Percentiles rank a stretch among this genome's conserved stretches.
Conservation (phyloP, 2,329 filamentous ascomycete genomes). For the Arthrobotrys conoides region DNA sequence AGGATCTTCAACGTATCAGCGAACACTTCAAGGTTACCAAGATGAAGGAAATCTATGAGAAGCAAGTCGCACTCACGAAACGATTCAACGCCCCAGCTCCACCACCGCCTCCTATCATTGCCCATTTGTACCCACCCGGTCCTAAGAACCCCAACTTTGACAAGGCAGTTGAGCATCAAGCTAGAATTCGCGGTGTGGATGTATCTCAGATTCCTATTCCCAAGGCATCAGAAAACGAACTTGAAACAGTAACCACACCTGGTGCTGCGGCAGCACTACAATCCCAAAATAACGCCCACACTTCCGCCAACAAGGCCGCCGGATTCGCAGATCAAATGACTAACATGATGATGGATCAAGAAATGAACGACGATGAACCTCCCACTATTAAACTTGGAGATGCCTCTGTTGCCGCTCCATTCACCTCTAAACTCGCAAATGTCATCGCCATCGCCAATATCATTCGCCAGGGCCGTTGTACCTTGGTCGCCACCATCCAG, state of each 20-base stretch:
- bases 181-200: constrained; percentile 80
- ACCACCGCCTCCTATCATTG: constrained; percentile 92
- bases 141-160: constrained; percentile 93
- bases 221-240: constrained; percentile 63
- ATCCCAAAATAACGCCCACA: constrained; percentile 68
- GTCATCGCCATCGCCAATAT: constrained; percentile 98
- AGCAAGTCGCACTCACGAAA: constrained; percentile 91
- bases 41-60: constrained; percentile 99
- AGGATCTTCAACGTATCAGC: constrained; percentile 90
- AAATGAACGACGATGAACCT: constrained; percentile 85
- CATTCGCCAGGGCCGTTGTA: constrained; percentile 96
- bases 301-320: constrained; percentile 78
- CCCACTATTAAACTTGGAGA: constrained; percentile 97
- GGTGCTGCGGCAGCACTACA: constrained; percentile 74
- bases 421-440: constrained; percentile 97
- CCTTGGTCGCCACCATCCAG: constrained; percentile 96
- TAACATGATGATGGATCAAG: constrained; percentile 89
- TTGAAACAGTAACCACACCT: constrained; percentile 78
- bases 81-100: constrained; percentile 94
- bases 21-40: constrained; percentile 94
- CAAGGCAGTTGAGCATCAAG: constrained; percentile 90
- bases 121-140: constrained; percentile 92
- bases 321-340: constrained; percentile 89
- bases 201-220: constrained; percentile 67
- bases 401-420: constrained; percentile 95